These are phyloP conservation scores for Arxiozyma telluris DNA, from an alignment of 1,139 yeast genomes.

Conservation along the genomic window DNA sequence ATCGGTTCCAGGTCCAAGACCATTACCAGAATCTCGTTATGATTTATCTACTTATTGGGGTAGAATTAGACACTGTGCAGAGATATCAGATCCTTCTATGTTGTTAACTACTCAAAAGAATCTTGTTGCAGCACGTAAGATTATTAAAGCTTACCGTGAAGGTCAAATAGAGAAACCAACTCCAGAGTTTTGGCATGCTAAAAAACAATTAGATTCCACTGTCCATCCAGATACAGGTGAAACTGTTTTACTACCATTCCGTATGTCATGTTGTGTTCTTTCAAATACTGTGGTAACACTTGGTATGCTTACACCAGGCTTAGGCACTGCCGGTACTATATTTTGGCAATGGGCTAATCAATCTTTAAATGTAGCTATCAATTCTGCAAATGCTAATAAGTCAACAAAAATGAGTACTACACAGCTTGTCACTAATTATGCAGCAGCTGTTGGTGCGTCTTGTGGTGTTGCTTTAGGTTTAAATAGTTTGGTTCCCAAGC, in stretches of 20 bases:
- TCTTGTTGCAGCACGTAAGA: constrained; percentile 52
- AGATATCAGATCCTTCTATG: constrained; percentile 88
- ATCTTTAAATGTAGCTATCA: constrained; percentile 90
- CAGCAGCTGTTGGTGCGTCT: constrained; percentile 86
- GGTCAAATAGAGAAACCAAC: constrained; percentile 56
- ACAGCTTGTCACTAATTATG: constrained; percentile 70
- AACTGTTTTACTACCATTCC: constrained; percentile 81
- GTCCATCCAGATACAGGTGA: constrained; percentile 95
- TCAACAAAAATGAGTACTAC: constrained; percentile 77
- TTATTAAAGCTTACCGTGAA: constrained; percentile 63
- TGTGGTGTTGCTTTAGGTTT: constrained; percentile 93
- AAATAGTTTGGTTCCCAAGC: constrained; percentile 75
- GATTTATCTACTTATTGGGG: constrained; percentile 84
- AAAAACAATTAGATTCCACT: constrained; percentile 75
- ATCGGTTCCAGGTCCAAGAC: constrained; percentile 70
- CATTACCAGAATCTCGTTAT: constrained; percentile 68
- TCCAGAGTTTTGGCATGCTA: constrained; percentile 84
- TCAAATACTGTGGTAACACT: constrained; percentile 91
- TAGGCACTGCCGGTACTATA: constrained; percentile 81
- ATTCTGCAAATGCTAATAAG: constrained; percentile 92
- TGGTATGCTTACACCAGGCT: constrained; percentile 93
- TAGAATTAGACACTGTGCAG: constrained; percentile 87
- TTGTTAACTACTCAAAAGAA: constrained; percentile 60
- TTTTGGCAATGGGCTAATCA: constrained; percentile 98
- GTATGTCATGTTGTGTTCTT: constrained; percentile 93